These are phyloP conservation scores for Arctostaphylos glauca DNA, from an alignment of 148 eudicot species.

Conservation along the genomic window DNA sequence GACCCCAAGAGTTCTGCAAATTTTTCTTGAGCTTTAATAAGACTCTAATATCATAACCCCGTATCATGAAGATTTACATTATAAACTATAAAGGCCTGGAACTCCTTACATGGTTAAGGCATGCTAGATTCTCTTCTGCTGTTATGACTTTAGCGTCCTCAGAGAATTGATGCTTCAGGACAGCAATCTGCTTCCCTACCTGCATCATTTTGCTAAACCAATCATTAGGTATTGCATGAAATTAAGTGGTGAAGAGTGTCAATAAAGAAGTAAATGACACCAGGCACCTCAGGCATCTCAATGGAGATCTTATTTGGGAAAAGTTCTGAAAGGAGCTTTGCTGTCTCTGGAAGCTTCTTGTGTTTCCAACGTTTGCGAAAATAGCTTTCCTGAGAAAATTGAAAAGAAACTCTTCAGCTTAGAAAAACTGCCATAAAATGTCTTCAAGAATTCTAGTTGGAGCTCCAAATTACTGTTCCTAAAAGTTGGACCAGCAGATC, in stretches of 20 bases:
- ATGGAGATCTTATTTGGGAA: conserved; percentile 81
- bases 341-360: conserved; percentile 57
- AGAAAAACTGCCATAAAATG: neutral
- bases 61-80: neutral
- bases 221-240: neutral
- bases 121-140: conserved; percentile 63
- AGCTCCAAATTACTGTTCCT: neutral
- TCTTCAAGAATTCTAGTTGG: neutral
- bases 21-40: conserved; percentile 1
- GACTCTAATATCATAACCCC: neutral
- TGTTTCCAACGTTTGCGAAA: conserved; percentile 67
- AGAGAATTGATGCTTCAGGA: conserved; percentile 74
- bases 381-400: conserved; percentile 61
- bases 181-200: conserved; percentile 65
- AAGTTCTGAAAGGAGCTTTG: conserved; percentile 62
- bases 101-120: conserved; percentile 60
- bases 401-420: conserved; percentile 10
- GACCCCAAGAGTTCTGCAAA: neutral
- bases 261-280: conserved; percentile 14
- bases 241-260: neutral
- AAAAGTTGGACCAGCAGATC: neutral
- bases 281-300: conserved; percentile 72
- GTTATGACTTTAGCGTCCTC: conserved; percentile 67
- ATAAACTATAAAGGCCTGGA: neutral
- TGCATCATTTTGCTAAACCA: conserved; percentile 24